Conservation (phyloP, 106 monocot genomes). For the Vanilla planifolia region DNA sequence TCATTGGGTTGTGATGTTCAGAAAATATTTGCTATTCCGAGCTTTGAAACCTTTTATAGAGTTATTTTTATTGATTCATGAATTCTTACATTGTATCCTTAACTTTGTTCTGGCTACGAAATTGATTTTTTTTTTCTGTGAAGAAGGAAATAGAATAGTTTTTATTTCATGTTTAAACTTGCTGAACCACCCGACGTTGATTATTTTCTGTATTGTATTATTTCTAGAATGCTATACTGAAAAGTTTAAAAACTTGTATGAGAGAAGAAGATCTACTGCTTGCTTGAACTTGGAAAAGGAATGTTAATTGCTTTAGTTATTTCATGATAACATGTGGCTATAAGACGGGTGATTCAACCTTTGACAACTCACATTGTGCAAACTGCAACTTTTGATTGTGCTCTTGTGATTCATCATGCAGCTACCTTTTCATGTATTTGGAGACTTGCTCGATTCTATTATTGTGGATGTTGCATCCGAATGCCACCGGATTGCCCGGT, state of each 20-base stretch:
- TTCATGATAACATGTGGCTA: not conserved
- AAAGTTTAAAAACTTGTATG: not conserved
- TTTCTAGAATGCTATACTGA: not conserved
- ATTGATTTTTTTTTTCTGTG: not conserved
- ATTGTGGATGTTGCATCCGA: slow-evolving; percentile 95
- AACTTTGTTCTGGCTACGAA: no score
- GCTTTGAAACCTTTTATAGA: no score
- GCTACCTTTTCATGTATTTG: slow-evolving; percentile 46
- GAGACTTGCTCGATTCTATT: slow-evolving; percentile 65
- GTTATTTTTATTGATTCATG: no score
- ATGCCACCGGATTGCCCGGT: slow-evolving; percentile 83
- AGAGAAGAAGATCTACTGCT: not conserved
- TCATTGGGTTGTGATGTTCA: no score
- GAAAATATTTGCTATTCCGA: no score
- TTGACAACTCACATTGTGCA: no score
- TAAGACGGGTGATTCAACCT: not conserved
- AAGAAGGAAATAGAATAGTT: not conserved
- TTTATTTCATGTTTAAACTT: not conserved
- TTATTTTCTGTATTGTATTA: not conserved
- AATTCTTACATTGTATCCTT: no score
- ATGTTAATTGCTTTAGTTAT: not conserved
- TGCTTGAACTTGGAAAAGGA: not conserved
- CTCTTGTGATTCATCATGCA: slow-evolving; percentile 22
- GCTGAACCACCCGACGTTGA: not conserved
- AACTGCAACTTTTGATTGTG: not conserved